Conservation (phyloP, 371 early-diverging fungal genomes). For the Gilbertella persicaria region DNA sequence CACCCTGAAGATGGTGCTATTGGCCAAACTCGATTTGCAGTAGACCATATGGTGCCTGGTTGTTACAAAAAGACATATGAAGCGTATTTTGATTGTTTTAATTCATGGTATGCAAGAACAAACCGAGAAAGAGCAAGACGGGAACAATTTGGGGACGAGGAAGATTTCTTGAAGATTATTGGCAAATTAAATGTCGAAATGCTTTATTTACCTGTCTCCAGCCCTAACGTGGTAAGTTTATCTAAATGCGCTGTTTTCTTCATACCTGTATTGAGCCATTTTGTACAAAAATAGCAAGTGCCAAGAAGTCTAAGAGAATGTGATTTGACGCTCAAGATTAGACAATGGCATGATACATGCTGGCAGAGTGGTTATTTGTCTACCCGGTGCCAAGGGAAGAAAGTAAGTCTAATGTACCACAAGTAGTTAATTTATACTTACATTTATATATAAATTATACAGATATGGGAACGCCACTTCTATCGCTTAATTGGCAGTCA, state of each 20-base stretch:
- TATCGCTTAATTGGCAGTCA: slow-evolving; percentile 44
- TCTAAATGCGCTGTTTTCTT: too few species aligned
- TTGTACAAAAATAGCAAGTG: slow-evolving; percentile 26
- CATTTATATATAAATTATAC: slow-evolving; percentile 4
- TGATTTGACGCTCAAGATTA: slow-evolving; percentile 42
- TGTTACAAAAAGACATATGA: slow-evolving; percentile 39
- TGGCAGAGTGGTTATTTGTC: slow-evolving; percentile 46
- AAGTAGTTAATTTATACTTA: neutral
- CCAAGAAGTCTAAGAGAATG: slow-evolving; percentile 47
- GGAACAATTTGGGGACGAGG: slow-evolving; percentile 39
- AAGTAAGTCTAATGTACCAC: slow-evolving; percentile 20
- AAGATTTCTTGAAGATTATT: slow-evolving; percentile 41
- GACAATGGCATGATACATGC: slow-evolving; percentile 49
- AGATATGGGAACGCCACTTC: slow-evolving; percentile 45
- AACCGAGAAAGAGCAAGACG: slow-evolving; percentile 27
- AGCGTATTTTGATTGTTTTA: slow-evolving; percentile 45
- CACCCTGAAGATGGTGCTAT: slow-evolving; percentile 49
- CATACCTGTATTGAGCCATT: neutral
- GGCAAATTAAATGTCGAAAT: slow-evolving; percentile 41
- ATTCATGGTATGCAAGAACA: slow-evolving; percentile 42
- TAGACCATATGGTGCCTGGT: slow-evolving; percentile 42
- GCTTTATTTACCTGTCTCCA: slow-evolving; percentile 40
- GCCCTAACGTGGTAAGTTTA: slow-evolving; percentile 29
- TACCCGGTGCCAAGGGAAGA: slow-evolving; percentile 28
- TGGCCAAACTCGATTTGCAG: slow-evolving; percentile 45